A percentile compares a stretch with the other conserved stretches of the same genome.
phyloP scores from a whole-genome alignment of 1,284 basidiomycete genomes.

The Phlebopus sp. region DNA sequence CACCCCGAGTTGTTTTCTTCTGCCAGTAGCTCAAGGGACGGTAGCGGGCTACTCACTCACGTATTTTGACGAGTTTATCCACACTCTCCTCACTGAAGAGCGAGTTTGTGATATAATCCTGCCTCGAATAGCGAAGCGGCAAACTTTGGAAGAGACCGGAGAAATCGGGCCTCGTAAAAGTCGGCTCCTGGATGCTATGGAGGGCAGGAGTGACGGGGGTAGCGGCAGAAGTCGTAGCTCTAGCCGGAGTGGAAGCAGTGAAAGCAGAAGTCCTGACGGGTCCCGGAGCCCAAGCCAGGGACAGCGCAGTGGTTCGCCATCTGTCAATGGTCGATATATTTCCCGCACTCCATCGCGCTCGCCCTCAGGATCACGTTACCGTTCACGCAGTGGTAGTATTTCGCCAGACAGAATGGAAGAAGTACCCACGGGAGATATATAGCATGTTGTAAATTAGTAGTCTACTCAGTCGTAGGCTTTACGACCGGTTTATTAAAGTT shows the following conservation, averaged over 20 bases:
- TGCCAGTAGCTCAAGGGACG: slow-evolving; percentile 9
- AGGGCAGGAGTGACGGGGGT: slow-evolving; percentile 59
- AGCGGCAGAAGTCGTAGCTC: slow-evolving; percentile 34
- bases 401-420: slow-evolving; percentile 55
- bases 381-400: slow-evolving; percentile 57
- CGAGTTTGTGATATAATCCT: slow-evolving; percentile 96
- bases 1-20: slow-evolving; percentile 11
- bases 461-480: slow-evolving; percentile 20
- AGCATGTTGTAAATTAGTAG: slow-evolving; percentile 8
- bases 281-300: slow-evolving; percentile 29
- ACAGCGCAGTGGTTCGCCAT: slow-evolving; percentile 36
- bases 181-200: slow-evolving; percentile 78
- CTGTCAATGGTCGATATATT: slow-evolving; percentile 51
- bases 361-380: slow-evolving; percentile 40
- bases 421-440: slow-evolving; percentile 15
- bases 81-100: slow-evolving; percentile 83
- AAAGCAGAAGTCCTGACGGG: slow-evolving; percentile 27
- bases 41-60: slow-evolving; percentile 80
- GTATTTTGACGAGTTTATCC: slow-evolving; percentile 91
- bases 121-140: slow-evolving; percentile 84
- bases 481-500: slow-evolving; percentile 43
- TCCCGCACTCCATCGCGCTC: slow-evolving; percentile 61
- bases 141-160: slow-evolving; percentile 87
- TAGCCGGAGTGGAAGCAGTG: slow-evolving; percentile 30
- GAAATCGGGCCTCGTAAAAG: slow-evolving; percentile 84